These are phyloP conservation scores for Taxillus chinensis DNA, from an alignment of 164 flowering plant genomes.

Conservation along the genomic window DNA sequence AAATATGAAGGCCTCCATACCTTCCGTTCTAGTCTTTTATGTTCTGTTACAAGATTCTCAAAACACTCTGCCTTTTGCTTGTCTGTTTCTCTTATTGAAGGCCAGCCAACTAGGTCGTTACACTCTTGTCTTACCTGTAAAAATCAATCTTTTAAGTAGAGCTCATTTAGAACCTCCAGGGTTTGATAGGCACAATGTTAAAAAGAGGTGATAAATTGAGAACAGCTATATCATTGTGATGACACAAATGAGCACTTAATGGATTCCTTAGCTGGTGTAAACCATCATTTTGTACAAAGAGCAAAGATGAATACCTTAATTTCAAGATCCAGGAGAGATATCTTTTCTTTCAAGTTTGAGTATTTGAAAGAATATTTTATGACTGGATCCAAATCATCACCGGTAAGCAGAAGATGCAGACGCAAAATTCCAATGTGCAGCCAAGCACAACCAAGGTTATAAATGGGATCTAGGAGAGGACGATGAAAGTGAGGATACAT, in stretches of 20 bases:
- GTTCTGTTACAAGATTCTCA: conserved; percentile 36
- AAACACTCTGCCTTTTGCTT: conserved; percentile 16
- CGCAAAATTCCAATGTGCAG: conserved; percentile 62
- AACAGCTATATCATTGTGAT: background rate
- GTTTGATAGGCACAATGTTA: too few species aligned
- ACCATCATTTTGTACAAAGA: background rate
- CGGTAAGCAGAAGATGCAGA: conserved; percentile 51
- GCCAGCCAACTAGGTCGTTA: conserved; percentile 45
- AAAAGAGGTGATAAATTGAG: too few species aligned
- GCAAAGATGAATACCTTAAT: conserved; percentile 37
- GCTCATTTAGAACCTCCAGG: too few species aligned
- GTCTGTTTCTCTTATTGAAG: conserved; percentile 24
- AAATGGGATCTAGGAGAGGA: conserved; percentile 23
- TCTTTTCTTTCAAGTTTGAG: conserved; percentile 44
- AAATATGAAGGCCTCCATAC: conserved; percentile 15
- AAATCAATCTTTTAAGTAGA: background rate
- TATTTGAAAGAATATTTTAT: conserved; percentile 52
- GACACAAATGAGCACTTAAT: background rate
- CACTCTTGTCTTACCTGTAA: conserved; percentile 69
- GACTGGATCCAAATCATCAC: conserved; percentile 64
- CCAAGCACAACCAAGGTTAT: conserved; percentile 54
- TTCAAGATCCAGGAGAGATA: conserved; percentile 54
- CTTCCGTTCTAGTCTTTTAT: conserved; percentile 39
- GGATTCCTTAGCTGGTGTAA: background rate
- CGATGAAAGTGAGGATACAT: background rate